phyloP scores from a whole-genome alignment of 192 early-diverging fungal genomes.

The Dimargaris cristalligena region DNA sequence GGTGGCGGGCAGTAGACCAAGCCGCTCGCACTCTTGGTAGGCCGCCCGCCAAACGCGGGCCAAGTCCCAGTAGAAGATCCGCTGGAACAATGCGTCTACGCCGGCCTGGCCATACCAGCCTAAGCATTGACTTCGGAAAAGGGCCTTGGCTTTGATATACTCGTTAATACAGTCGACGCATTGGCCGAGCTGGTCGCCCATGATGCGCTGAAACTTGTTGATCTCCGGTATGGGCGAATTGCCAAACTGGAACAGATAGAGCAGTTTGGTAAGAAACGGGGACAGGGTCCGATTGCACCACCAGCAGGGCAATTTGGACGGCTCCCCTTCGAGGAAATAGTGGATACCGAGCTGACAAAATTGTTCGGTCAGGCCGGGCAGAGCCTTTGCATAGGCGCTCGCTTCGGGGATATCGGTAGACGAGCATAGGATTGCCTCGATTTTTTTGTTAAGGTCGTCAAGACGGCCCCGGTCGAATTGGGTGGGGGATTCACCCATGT shows the following conservation, averaged over 20 bases:
- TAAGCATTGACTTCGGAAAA: neutral
- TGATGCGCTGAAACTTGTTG: slow-evolving; percentile 12
- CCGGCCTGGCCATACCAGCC: neutral
- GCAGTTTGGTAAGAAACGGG: slow-evolving; percentile 19
- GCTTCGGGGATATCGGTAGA: no score
- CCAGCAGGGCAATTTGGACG: slow-evolving; percentile 18
- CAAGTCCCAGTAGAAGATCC: slow-evolving; percentile 16
- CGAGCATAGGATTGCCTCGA: no score
- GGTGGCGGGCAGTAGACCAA: neutral
- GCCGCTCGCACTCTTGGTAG: neutral
- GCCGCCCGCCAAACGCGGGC: neutral
- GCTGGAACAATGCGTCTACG: slow-evolving; percentile 10
- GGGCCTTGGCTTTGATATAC: slow-evolving; percentile 21
- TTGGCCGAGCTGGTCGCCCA: slow-evolving; percentile 17
- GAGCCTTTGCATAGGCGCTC: no score
- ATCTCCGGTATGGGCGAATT: slow-evolving; percentile 4
- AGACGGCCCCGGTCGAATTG: no score
- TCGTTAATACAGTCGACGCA: slow-evolving; percentile 22
- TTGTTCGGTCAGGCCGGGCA: no score
- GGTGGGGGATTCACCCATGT: no score
- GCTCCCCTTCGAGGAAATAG: slow-evolving; percentile 22
- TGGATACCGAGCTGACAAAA: slow-evolving; percentile 16
- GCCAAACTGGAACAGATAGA: slow-evolving; percentile 24
- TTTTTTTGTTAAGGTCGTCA: no score
- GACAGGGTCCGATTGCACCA: slow-evolving; percentile 20